phyloP scores from a whole-genome alignment of 2,329 filamentous ascomycete species.

The Stachybotrys echinatus region DNA sequence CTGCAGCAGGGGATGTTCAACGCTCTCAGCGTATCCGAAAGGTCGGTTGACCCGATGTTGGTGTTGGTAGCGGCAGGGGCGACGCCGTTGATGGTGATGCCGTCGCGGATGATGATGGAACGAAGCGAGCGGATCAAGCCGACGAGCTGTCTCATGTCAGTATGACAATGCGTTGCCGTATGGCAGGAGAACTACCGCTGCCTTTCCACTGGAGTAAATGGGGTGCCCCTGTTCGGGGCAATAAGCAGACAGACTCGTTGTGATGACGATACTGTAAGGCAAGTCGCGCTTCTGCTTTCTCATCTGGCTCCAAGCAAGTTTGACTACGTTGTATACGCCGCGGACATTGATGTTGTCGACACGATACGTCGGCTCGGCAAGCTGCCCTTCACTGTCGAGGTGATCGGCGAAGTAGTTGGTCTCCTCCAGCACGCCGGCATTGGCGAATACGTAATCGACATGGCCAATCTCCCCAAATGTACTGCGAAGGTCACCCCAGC shows the following conservation, averaged over 20 bases:
- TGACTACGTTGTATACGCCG: constrained; percentile 23
- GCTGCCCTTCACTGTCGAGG: constrained; percentile 18
- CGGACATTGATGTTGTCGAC: constrained; percentile 28
- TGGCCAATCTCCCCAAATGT: constrained; percentile 14
- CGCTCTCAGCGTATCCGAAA: constrained; percentile 22
- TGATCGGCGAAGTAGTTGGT: constrained; percentile 23
- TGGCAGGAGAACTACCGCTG: neutral
- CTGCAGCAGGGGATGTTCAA: constrained; percentile 25
- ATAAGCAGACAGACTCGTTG: constrained; percentile 29
- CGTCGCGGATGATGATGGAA: constrained; percentile 12
- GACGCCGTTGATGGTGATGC: constrained; percentile 31
- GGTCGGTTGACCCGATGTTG: constrained; percentile 19
- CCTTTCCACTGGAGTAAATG: constrained; percentile 19
- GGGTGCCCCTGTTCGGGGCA: constrained; percentile 28
- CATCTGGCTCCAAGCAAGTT: constrained; percentile 18
- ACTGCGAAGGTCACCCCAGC: constrained; percentile 16
- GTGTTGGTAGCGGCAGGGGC: constrained; percentile 29
- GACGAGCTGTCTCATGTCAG: neutral
- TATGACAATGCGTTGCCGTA: neutral
- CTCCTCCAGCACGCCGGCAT: constrained; percentile 25
- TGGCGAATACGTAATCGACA: constrained; percentile 26
- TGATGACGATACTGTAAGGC: constrained; percentile 30
- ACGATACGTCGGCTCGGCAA: constrained; percentile 19
- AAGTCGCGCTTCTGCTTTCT: neutral
- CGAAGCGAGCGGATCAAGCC: constrained; percentile 26